Conservation (phyloP, 352 stramenopile genomes). For the Globisporangium paroecandrum region DNA sequence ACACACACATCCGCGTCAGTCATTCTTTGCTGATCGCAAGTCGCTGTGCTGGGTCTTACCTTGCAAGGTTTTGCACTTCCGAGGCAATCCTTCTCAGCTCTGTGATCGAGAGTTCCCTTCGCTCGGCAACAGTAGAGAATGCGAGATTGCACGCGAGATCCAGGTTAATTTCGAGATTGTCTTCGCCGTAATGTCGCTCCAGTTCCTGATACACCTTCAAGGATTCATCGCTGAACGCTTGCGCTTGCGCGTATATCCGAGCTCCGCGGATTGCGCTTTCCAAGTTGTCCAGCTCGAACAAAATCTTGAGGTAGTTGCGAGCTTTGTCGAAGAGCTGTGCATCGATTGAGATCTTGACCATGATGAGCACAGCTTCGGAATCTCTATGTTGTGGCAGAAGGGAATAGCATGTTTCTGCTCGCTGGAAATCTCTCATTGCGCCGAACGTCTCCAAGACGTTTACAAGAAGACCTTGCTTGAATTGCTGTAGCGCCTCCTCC, state of each 20-base stretch:
- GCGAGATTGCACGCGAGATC: slow-evolving; percentile 64
- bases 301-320: slow-evolving; percentile 25
- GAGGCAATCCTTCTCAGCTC: slow-evolving; percentile 39
- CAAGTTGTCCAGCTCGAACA: slow-evolving; percentile 59
- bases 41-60: slow-evolving; percentile 12
- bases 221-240: slow-evolving; percentile 44
- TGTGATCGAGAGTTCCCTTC: slow-evolving; percentile 29
- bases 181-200: slow-evolving; percentile 55
- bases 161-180: slow-evolving; percentile 50
- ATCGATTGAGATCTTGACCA: slow-evolving; percentile 58
- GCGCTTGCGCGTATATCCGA: slow-evolving; percentile 41
- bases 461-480: slow-evolving; percentile 43
- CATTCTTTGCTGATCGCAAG: neutral
- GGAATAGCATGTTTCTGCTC: slow-evolving; percentile 60
- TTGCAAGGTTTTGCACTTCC: slow-evolving; percentile 25
- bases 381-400: slow-evolving; percentile 35
- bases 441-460: slow-evolving; percentile 53
- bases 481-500: slow-evolving; percentile 20
- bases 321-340: slow-evolving; percentile 53
- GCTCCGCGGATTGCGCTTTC: slow-evolving; percentile 40
- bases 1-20: neutral
- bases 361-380: slow-evolving; percentile 35
- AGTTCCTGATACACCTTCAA: slow-evolving; percentile 61
- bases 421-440: slow-evolving; percentile 42
- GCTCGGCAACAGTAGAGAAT: slow-evolving; percentile 25